phyloP scores from a whole-genome alignment of 768 basidiomycete genomes.

The Lactarius akahatsu region DNA sequence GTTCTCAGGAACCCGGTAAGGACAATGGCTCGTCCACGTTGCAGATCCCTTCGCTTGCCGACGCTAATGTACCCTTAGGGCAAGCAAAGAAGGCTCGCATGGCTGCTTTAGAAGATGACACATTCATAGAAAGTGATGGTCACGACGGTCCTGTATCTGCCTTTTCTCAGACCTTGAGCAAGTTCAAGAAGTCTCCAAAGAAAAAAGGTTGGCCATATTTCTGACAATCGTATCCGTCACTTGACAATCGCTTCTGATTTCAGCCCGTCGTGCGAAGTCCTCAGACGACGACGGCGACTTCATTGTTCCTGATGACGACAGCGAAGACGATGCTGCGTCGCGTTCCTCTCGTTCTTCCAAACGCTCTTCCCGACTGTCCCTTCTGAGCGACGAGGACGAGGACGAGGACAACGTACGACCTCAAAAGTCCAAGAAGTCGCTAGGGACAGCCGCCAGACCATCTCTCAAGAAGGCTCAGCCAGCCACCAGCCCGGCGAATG shows the following conservation, averaged over 20 bases:
- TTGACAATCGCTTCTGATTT: conserved; percentile 3
- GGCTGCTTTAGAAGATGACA: conserved; percentile 46
- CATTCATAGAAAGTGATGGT: conserved; percentile 37
- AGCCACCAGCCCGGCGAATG: conserved; percentile 30
- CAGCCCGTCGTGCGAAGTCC: conserved; percentile 42
- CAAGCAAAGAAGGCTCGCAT: conserved; percentile 61
- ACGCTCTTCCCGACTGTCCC: conserved; percentile 36
- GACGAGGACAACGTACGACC: conserved; percentile 34
- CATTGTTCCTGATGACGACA: conserved; percentile 64
- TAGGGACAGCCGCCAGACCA: conserved; percentile 35
- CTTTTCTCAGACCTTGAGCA: conserved; percentile 59
- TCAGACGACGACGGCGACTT: conserved; percentile 64
- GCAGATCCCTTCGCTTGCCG: background rate
- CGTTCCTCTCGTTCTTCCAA: conserved; percentile 55
- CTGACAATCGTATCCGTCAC: background rate
- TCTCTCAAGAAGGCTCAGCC: conserved; percentile 36
- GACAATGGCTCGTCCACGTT: background rate
- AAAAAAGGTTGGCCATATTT: conserved; percentile 47
- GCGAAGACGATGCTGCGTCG: conserved; percentile 37
- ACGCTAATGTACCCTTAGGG: conserved; percentile 35
- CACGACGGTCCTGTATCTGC: conserved; percentile 40
- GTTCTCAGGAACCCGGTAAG: conserved; percentile 23
- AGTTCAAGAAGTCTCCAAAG: conserved; percentile 62
- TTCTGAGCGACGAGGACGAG: conserved; percentile 44
- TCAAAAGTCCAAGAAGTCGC: conserved; percentile 41